phyloP scores from a whole-genome alignment of 768 basidiomycete genomes.

The Rhodotorula babjevae region DNA sequence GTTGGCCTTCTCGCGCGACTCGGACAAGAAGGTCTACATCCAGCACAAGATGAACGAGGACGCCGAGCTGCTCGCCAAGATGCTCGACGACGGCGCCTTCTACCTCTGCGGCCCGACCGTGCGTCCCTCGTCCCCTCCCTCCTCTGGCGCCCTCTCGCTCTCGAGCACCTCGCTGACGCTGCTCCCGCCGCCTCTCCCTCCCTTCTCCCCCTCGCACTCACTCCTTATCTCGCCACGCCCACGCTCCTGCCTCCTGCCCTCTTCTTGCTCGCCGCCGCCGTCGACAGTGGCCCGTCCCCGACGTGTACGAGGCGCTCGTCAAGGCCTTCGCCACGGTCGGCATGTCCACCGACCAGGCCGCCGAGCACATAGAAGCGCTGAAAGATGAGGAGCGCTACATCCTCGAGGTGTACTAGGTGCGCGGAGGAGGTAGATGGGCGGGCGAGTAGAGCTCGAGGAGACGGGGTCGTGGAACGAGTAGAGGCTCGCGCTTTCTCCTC shows the following conservation, averaged over 20 bases:
- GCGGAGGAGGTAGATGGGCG: too few species aligned
- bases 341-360: constrained; percentile 62
- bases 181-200: constrained; percentile 51
- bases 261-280: not conserved
- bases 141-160: not conserved
- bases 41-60: constrained; percentile 98
- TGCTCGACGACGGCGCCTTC: constrained; percentile 75
- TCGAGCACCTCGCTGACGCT: not conserved
- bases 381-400: constrained; percentile 98
- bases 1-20: constrained; percentile 93
- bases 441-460: not conserved
- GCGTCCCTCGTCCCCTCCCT: constrained; percentile 68
- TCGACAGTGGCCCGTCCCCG: constrained; percentile 83
- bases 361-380: constrained; percentile 73
- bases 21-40: constrained; percentile 89
- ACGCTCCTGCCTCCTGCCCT: not conserved
- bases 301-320: constrained; percentile 88
- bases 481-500: too few species aligned
- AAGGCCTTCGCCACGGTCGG: constrained; percentile 70
- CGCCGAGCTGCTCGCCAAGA: constrained; percentile 65
- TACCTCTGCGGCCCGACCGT: constrained; percentile 91
- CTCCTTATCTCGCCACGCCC: not conserved
- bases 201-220: not conserved
- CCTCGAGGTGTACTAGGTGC: constrained; percentile 63
- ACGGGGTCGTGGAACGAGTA: too few species aligned